Evolutionary conservation across 2,329 filamentous ascomycete genomes (phyloP).

Genomic region (Reticulascus tulasneorum): DNA sequence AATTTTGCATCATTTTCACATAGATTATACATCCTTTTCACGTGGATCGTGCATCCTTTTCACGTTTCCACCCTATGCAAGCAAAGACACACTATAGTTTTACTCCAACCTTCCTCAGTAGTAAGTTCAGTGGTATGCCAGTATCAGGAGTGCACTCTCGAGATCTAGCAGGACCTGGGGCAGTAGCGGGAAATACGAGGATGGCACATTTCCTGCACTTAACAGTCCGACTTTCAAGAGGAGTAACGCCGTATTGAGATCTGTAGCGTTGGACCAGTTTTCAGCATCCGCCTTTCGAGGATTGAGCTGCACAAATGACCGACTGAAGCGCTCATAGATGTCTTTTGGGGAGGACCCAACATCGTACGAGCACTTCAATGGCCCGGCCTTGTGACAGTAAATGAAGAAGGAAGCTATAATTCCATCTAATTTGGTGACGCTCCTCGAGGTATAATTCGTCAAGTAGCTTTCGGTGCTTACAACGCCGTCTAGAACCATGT

Average conservation of each 20-base stretch:
- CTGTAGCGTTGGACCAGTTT: slow-evolving; percentile 13
- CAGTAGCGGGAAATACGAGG: not conserved
- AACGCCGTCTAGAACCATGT: slow-evolving; percentile 41
- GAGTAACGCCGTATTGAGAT: slow-evolving; percentile 1
- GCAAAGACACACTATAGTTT: too few relatives aligned
- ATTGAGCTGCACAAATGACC: slow-evolving; percentile 15
- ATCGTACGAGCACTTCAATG: slow-evolving; percentile 32
- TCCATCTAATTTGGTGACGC: slow-evolving; percentile 38
- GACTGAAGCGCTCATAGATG: slow-evolving; percentile 25
- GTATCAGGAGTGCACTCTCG: too few relatives aligned
- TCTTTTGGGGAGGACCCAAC: slow-evolving; percentile 24
- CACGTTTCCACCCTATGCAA: too few relatives aligned
- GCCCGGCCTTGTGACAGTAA: slow-evolving; percentile 36
- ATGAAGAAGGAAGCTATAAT: slow-evolving; percentile 37
- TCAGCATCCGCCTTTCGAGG: slow-evolving; percentile 10
- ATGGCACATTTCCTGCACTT: not conserved
- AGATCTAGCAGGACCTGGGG: too few relatives aligned
- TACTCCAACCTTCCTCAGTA: too few relatives aligned
- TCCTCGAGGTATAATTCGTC: slow-evolving; percentile 29
- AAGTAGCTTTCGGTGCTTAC: slow-evolving; percentile 34
- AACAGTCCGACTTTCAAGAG: slow-evolving; percentile 1
- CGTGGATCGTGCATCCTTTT: too few relatives aligned
- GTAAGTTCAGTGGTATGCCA: too few relatives aligned
- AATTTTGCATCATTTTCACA: too few relatives aligned
- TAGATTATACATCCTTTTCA: too few relatives aligned